Evolutionary conservation across 2,329 filamentous ascomycete species (phyloP), one percentile per base, ranked within the genome.

Genomic region (Trichoderma breve): DNA sequence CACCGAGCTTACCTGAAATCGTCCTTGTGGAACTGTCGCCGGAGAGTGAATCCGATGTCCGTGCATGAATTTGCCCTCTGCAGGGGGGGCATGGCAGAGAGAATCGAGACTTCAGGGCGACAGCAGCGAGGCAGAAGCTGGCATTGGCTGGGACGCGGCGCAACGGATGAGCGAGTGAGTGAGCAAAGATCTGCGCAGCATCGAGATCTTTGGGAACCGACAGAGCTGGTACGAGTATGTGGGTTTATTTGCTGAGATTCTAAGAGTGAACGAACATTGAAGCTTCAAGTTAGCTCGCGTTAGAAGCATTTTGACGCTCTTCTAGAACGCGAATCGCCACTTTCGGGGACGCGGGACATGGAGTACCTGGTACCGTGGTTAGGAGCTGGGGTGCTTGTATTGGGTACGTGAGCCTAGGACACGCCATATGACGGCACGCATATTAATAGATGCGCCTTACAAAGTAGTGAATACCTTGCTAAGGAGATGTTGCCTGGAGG

Each of bases 41-140:
- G 88, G 36, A 95, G 83, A 6, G 92, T 93, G 78, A 93, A 94
- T 74, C 92, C 91, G 73, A 94, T 86, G 79, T 95, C 92, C 72
- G 85, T 84, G 76, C 83, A 85, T 57, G 86, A 88, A 72, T 83
- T 83, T 64, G 80, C 81, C 74, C 85, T 82, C 55, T 82, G 79
- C 68, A 87, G 79, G 61, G 79, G 76, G 70, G 84, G 80, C 83
- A 84, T 85, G 71, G 74, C 73, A 77, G 66, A 70, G 66, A 36
- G 26, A 34, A 61, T 70, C 66, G 21, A 21, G 57, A 24, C 39
- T 70, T 51, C n/a, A 47, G 39, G 57, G 21, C 55, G 36, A 28
- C 30, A 2, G 36, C 8, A 15, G 12, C 14, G 36, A 51, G 9
- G 66, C 57, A 28, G n/a, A 70, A 11, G 60, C 21, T 30, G 30